Conservation (phyloP, 371 early-diverging fungal species). For the Parasitella parasitica region DNA sequence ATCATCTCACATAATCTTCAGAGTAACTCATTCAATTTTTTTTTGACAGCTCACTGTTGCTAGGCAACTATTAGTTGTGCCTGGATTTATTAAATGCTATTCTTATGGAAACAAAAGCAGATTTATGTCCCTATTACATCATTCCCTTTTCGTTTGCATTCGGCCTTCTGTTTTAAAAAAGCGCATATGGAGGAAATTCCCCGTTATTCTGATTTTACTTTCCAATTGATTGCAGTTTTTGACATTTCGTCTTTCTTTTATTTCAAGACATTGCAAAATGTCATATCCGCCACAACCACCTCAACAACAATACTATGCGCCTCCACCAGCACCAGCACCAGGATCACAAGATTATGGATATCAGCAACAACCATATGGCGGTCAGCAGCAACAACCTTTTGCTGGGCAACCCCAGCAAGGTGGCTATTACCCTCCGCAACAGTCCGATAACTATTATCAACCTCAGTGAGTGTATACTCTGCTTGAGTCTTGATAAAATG, state of each 20-base stretch:
- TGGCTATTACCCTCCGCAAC: conserved; percentile 1
- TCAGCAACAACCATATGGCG: background rate
- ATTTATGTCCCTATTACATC: background rate
- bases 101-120: too few species aligned
- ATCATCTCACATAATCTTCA: too few species aligned
- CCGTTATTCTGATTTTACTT: too few species aligned
- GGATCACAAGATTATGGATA: background rate
- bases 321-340: conserved; percentile 5
- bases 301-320: conserved; percentile 5
- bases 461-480: background rate
- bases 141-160: background rate
- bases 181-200: background rate
- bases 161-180: background rate
- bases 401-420: conserved; percentile 1
- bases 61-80: too few species aligned
- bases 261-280: background rate
- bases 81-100: too few species aligned
- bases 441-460: conserved; percentile 6
- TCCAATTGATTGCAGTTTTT: background rate
- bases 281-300: conserved; percentile 14
- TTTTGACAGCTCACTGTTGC: too few species aligned
- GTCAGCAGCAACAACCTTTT: background rate
- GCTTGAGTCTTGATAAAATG: background rate
- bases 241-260: background rate
- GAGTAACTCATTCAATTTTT: too few species aligned